Evolutionary conservation across 176 grass and related monocot species (phyloP).

Genomic region (Hyparrhenia diplandra): DNA sequence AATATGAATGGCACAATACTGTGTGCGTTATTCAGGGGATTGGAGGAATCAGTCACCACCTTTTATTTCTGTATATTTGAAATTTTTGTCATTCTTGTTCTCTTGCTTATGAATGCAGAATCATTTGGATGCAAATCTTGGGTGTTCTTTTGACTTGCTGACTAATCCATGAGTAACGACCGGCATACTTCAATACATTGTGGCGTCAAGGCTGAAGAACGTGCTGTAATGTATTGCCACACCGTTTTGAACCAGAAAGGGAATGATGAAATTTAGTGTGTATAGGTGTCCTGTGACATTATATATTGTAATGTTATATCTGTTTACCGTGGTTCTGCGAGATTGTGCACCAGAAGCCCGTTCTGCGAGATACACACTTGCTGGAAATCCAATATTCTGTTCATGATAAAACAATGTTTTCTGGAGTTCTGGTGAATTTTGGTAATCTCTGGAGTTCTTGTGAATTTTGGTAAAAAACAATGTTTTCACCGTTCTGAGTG

Average conservation of each 20-base stretch:
- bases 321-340: neutral
- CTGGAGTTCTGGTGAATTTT: neutral
- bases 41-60: neutral
- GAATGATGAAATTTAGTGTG: neutral
- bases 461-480: too few species aligned
- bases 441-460: too few species aligned
- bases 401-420: neutral
- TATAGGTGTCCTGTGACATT: neutral
- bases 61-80: neutral
- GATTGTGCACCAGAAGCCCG: neutral
- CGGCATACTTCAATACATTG: too few species aligned
- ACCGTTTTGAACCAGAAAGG: neutral
- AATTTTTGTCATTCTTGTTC: neutral
- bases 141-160: neutral
- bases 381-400: neutral
- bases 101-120: neutral
- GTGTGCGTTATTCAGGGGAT: neutral
- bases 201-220: neutral
- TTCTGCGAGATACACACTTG: too few species aligned
- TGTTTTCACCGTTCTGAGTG: neutral
- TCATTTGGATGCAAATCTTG: neutral
- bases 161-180: neutral
- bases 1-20: neutral
- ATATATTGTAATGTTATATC: neutral
- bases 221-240: neutral